Evolutionary conservation across 345 rosid species (phyloP).

Genomic region (Stellera chamaejasme): DNA sequence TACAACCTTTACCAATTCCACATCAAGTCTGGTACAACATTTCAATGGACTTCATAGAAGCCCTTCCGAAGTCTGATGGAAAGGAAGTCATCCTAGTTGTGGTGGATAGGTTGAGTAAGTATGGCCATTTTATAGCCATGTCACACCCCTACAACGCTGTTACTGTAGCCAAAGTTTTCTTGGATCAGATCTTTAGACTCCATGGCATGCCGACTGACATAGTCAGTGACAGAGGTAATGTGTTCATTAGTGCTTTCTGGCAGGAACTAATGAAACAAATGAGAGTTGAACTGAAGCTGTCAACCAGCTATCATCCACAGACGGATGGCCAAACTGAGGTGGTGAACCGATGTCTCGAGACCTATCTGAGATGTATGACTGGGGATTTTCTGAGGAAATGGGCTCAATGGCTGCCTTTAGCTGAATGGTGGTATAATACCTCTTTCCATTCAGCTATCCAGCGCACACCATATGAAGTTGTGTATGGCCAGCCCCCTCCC

Average conservation of each 20-base stretch:
- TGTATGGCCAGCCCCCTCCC: background rate
- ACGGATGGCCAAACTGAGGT: slow-evolving; percentile 2
- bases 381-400: background rate
- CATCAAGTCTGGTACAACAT: background rate
- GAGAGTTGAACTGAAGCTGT: background rate
- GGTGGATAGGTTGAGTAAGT: slow-evolving; percentile 7
- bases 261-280: background rate
- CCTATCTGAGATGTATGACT: background rate
- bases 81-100: background rate
- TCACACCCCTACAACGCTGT: background rate
- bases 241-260: slow-evolving; percentile 3
- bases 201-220: background rate
- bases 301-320: slow-evolving; percentile 1
- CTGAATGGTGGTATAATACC: slow-evolving; percentile 4
- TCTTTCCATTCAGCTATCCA: background rate
- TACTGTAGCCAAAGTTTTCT: background rate
- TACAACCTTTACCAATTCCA: background rate
- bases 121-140: background rate
- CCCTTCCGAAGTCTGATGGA: background rate
- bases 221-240: background rate
- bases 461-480: background rate
- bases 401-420: background rate
- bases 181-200: slow-evolving; percentile 2
- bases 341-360: background rate
- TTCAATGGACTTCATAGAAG: too few relatives aligned